Percentiles rank a stretch among this genome's conserved stretches.
phyloP scores from a whole-genome alignment of 2,329 filamentous ascomycete genomes.

The Xylaria sp. region DNA sequence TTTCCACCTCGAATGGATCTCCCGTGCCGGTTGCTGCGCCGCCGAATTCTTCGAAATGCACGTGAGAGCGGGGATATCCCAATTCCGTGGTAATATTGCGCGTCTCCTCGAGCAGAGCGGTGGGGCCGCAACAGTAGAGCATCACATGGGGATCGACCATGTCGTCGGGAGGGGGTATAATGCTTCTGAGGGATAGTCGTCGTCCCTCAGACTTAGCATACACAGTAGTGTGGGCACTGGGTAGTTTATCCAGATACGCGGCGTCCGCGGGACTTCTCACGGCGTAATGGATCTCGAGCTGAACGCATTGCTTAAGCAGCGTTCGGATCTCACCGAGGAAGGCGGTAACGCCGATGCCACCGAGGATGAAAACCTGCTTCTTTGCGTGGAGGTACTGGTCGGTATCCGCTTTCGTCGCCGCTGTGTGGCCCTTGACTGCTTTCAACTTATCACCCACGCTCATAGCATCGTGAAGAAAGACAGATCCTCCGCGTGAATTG shows the following conservation, averaged over 20 bases:
- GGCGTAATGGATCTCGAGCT: conserved; percentile 48
- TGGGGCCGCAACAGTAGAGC: conserved; percentile 51
- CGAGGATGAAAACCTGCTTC: conserved; percentile 48
- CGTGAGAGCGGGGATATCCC: conserved; percentile 44
- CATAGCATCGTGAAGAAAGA: conserved; percentile 64
- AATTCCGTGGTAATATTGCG: conserved; percentile 37
- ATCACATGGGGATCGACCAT: conserved; percentile 42
- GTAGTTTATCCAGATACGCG: conserved; percentile 45
- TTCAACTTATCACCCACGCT: conserved; percentile 62
- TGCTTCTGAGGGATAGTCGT: conserved; percentile 53
- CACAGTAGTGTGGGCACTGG: conserved; percentile 40
- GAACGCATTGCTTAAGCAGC: conserved; percentile 34
- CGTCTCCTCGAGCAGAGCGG: conserved; percentile 43
- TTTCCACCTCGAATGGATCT: conserved; percentile 48
- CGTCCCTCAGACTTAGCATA: conserved; percentile 46
- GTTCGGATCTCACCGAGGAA: conserved; percentile 45
- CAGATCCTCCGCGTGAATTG: conserved; percentile 68
- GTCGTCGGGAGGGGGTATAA: conserved; percentile 42
- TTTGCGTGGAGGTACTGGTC: conserved; percentile 26
- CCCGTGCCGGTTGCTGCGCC: conserved; percentile 45
- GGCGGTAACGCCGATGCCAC: conserved; percentile 49
- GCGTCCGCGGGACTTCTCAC: conserved; percentile 47
- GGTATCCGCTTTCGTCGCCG: conserved; percentile 14
- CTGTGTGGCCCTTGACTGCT: conserved; percentile 51
- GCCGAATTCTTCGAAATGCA: conserved; percentile 49